phyloP scores from a whole-genome alignment of 2,329 filamentous ascomycete genomes.

The Penicillium sp. region DNA sequence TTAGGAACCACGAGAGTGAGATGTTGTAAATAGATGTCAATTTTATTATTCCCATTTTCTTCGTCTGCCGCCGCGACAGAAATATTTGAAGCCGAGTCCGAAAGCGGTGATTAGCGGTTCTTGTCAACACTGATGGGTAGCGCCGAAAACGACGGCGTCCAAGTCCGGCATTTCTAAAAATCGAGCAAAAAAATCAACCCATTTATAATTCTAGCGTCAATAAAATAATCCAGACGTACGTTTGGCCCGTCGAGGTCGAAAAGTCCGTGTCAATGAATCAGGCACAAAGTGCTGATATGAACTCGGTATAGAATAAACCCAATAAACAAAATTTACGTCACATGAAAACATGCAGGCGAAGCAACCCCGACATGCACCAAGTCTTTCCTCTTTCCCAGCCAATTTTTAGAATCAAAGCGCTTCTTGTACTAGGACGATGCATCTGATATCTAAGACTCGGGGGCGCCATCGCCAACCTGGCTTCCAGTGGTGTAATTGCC shows the following conservation, averaged over 20 bases:
- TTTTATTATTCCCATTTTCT: background rate
- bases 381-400: no score
- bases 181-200: background rate
- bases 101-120: background rate
- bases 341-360: no score
- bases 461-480: constrained; percentile 27
- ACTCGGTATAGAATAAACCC: no score
- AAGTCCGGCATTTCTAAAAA: background rate
- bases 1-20: background rate
- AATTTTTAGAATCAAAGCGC: background rate
- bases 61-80: background rate
- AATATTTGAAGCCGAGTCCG: background rate
- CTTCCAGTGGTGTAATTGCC: constrained; percentile 23
- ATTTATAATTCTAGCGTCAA: background rate
- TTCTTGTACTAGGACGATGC: background rate
- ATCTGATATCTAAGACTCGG: constrained; percentile 2
- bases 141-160: background rate
- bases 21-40: background rate
- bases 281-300: no score
- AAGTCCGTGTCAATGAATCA: no score
- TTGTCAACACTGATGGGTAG: background rate
- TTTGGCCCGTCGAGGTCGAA: no score
- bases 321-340: no score
- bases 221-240: background rate
- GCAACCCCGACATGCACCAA: no score